Percentiles rank a stretch among this genome's conserved stretches.
Conservation (phyloP, 306 rosid species). For the Arachis hypogaea region DNA sequence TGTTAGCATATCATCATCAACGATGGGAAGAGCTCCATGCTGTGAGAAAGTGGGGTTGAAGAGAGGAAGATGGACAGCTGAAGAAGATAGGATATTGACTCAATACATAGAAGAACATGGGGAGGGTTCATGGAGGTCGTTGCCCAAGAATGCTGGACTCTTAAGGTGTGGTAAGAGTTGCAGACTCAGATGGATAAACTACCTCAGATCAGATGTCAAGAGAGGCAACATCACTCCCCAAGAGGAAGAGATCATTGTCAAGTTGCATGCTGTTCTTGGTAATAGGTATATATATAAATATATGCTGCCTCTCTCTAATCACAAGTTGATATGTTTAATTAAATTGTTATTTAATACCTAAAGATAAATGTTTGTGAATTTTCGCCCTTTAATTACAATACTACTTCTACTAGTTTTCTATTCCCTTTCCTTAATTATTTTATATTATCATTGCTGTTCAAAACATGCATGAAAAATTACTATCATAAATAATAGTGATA, state of each 20-base stretch:
- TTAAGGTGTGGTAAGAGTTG: constrained; percentile 85
- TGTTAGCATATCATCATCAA: background rate
- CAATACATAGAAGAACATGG: constrained; percentile 68
- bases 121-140: constrained; percentile 83
- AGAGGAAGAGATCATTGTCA: constrained; percentile 88
- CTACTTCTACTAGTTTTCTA: no score
- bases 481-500: no score
- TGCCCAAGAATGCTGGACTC: constrained; percentile 88
- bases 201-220: constrained; percentile 80
- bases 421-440: no score
- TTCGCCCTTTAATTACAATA: no score
- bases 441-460: background rate
- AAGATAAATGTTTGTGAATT: no score
- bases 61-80: constrained; percentile 89
- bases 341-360: no score
- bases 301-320: no score
- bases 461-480: background rate
- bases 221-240: constrained; percentile 81
- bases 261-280: constrained; percentile 71
- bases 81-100: constrained; percentile 73
- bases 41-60: constrained; percentile 84
- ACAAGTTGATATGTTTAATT: no score
- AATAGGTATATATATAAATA: constrained; percentile 54
- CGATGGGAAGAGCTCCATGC: constrained; percentile 83
- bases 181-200: constrained; percentile 91